Base-by-base conservation (phyloP, 176 grass and related monocot species). In the Hsuehochloa calcarea region DNA sequence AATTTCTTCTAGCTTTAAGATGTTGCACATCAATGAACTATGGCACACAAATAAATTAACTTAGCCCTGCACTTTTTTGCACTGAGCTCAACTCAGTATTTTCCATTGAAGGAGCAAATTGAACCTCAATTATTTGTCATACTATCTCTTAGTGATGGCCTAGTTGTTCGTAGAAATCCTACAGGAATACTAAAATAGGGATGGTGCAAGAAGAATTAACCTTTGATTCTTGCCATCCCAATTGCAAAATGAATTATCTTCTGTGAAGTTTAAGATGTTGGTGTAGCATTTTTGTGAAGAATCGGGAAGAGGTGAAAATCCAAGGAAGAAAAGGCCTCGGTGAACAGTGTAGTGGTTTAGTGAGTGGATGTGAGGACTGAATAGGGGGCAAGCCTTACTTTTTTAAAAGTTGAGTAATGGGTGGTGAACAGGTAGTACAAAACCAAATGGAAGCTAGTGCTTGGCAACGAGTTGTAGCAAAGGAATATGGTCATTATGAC, bases 391-490 rank as follows among this genome's bases (percentile, higher is more conserved):
- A 83, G 86, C 79, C 65, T 29, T 51, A 77, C 91, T 87, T 89
- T 87, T 87, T 75, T n/a, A 0, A 70, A 83, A 86, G 82, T 62
- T n/a, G 75, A 66, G 87, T 66, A 73, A 87, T 20, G 75, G 70
- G 64, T 75, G 88, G 23, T 70, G 88, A 25, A 60, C 80, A 72
- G 75, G 65, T 89, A 70, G 71, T 87, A 85, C 88, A 87, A 93
- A 63, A 5, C 59, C 52, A 6, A 27, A 12, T 90, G 84, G 88
- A 86, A 31, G 54, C 65, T 90, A 87, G 75, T 70, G 81, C 76
- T 93, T 93, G 91, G 91, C 84, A 54, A 25, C 26, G 70, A 84
- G 46, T 77, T 77, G 74, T 61, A 58, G 45, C 26, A 35, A 82
- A 22, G 71, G 88, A 90, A 90, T 90, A 86, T 68, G 70, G 73